These are phyloP conservation scores for Coemansia sp. DNA, from an alignment of 192 early-diverging fungal species.

Conservation along the genomic window DNA sequence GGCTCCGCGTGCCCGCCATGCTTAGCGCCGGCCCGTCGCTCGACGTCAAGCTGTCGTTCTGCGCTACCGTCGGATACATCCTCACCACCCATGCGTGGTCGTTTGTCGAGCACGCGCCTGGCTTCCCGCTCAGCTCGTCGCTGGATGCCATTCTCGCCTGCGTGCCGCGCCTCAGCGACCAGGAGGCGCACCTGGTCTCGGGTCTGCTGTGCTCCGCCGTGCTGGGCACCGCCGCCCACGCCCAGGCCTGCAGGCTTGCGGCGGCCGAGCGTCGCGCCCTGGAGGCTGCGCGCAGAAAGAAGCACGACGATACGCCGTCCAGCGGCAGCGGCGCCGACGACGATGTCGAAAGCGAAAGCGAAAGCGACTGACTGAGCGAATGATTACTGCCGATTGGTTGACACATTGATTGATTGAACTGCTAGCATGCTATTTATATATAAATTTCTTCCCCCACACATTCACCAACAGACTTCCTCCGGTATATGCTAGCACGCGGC, in stretches of 20 bases:
- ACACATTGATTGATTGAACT: too few relatives aligned
- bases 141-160: slow-evolving; percentile 35
- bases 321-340: slow-evolving; percentile 11
- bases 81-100: slow-evolving; percentile 54
- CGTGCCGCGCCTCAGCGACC: slow-evolving; percentile 41
- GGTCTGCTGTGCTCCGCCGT: slow-evolving; percentile 51
- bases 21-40: slow-evolving; percentile 27
- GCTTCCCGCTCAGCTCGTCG: slow-evolving; percentile 39
- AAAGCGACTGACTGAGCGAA: neutral
- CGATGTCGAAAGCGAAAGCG: slow-evolving; percentile 1
- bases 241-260: slow-evolving; percentile 24
- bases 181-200: slow-evolving; percentile 46
- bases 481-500: neutral
- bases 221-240: slow-evolving; percentile 39
- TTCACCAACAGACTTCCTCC: too few relatives aligned
- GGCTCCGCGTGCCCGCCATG: slow-evolving; percentile 50
- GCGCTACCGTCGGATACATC: slow-evolving; percentile 52
- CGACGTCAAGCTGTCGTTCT: slow-evolving; percentile 52
- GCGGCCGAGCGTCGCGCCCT: slow-evolving; percentile 28
- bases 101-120: slow-evolving; percentile 41
- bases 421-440: too few relatives aligned
- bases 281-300: slow-evolving; percentile 31
- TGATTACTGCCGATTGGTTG: too few relatives aligned
- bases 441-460: too few relatives aligned
- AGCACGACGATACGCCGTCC: slow-evolving; percentile 23